A percentile compares a stretch with the other conserved stretches of the same genome.
phyloP scores from a whole-genome alignment of 2,329 filamentous ascomycete species.

The Xylaria sp. region DNA sequence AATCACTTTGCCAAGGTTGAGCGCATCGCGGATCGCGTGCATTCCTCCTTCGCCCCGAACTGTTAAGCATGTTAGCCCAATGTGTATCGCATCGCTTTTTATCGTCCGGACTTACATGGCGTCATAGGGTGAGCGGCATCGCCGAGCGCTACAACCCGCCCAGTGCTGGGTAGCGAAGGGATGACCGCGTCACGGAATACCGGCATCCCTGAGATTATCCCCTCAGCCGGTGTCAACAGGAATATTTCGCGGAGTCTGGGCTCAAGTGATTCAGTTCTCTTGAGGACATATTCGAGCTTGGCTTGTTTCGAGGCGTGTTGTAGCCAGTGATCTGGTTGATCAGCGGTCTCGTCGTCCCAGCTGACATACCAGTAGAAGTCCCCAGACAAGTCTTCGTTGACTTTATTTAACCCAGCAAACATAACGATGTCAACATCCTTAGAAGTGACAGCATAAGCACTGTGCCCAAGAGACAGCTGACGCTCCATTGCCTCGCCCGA shows the following conservation, averaged over 20 bases:
- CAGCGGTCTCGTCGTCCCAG: constrained; percentile 64
- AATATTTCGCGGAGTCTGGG: constrained; percentile 31
- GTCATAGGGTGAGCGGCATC: constrained; percentile 14
- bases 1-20: neutral
- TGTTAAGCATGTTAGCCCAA: neutral
- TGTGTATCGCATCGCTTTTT: too few relatives aligned
- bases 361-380: constrained; percentile 36
- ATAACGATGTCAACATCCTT: constrained; percentile 12
- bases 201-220: constrained; percentile 12
- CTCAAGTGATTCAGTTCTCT: constrained; percentile 24
- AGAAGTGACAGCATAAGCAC: constrained; percentile 26
- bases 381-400: constrained; percentile 30
- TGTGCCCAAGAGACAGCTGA: constrained; percentile 38
- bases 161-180: neutral
- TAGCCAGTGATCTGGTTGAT: constrained; percentile 86
- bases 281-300: constrained; percentile 53
- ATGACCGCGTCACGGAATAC: neutral
- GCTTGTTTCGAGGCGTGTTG: constrained; percentile 54
- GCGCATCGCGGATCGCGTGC: neutral
- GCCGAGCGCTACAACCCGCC: neutral
- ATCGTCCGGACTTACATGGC: neutral
- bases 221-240: constrained; percentile 18
- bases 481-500: constrained; percentile 35
- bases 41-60: constrained; percentile 9
- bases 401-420: constrained; percentile 35